These are phyloP conservation scores for Nakazawaea wyomingensis DNA, from an alignment of 805 yeast genomes.

Conservation along the genomic window DNA sequence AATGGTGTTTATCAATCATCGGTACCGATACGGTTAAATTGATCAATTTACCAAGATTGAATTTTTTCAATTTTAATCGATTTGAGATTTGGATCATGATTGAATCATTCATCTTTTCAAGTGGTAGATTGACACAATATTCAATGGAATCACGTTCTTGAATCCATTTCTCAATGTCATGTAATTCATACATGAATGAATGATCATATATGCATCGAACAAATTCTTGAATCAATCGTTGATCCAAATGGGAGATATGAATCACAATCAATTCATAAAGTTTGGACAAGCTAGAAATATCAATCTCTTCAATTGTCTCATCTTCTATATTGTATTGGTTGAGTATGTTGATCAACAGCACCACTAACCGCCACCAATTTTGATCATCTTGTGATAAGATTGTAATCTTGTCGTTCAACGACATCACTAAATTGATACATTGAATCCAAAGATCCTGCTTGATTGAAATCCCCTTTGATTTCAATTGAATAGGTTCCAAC, in stretches of 20 bases:
- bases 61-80: background rate
- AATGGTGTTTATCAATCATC: background rate
- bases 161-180: slow-evolving; percentile 41
- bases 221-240: slow-evolving; percentile 34
- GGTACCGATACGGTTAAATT: background rate
- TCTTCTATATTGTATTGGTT: slow-evolving; percentile 29
- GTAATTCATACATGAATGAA: slow-evolving; percentile 56
- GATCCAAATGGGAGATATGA: slow-evolving; percentile 25
- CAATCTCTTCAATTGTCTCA: slow-evolving; percentile 36
- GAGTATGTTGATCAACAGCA: slow-evolving; percentile 36
- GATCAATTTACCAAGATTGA: slow-evolving; percentile 5
- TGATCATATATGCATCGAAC: slow-evolving; percentile 48
- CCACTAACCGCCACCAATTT: slow-evolving; percentile 34
- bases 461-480: slow-evolving; percentile 31
- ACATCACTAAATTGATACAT: slow-evolving; percentile 37
- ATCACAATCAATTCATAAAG: slow-evolving; percentile 40
- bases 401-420: slow-evolving; percentile 28
- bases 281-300: slow-evolving; percentile 36
- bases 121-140: slow-evolving; percentile 12
- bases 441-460: slow-evolving; percentile 48
- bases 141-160: background rate
- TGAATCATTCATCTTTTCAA: background rate
- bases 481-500: slow-evolving; percentile 44
- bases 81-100: background rate
- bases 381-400: slow-evolving; percentile 17